Conservation (phyloP, 129 eudicot species). For the Dittrichia graveolens region DNA sequence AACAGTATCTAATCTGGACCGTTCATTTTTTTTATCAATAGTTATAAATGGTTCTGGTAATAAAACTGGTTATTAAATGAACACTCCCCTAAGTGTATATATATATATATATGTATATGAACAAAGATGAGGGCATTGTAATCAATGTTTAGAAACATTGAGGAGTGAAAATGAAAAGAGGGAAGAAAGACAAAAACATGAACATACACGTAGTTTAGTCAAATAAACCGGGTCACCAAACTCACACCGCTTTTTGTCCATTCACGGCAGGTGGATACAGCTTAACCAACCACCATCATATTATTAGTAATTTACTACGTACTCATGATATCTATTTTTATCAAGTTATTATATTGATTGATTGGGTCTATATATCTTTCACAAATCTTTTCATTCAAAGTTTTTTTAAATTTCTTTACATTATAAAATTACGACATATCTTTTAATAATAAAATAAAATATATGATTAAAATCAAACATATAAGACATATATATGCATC, state of each 20-base stretch:
- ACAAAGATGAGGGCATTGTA: neutral
- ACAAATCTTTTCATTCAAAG: neutral
- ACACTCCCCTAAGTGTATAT: too few relatives aligned
- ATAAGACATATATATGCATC: too few relatives aligned
- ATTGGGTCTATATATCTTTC: neutral
- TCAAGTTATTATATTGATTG: neutral
- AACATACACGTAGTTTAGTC: slow-evolving; percentile 13
- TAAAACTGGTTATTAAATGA: too few relatives aligned
- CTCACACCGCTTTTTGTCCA: slow-evolving; percentile 8
- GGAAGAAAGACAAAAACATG: slow-evolving; percentile 7
- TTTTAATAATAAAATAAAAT: too few relatives aligned
- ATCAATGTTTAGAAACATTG: neutral
- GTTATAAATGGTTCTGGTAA: too few relatives aligned
- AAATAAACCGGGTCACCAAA: slow-evolving; percentile 36
- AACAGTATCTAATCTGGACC: too few relatives aligned
- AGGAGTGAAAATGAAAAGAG: slow-evolving; percentile 17
- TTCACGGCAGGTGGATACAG: slow-evolving; percentile 32
- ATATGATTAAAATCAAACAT: too few relatives aligned
- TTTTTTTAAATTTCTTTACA: neutral
- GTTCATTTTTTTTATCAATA: too few relatives aligned
- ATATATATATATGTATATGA: too few relatives aligned
- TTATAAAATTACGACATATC: too few relatives aligned
- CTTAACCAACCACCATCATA: slow-evolving; percentile 27
- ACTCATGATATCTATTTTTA: neutral
- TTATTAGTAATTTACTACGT: neutral